Evolutionary conservation across 768 basidiomycete genomes (phyloP), one percentile per base, ranked within the genome.

Genomic region (Pulveroboletus ravenelii): DNA sequence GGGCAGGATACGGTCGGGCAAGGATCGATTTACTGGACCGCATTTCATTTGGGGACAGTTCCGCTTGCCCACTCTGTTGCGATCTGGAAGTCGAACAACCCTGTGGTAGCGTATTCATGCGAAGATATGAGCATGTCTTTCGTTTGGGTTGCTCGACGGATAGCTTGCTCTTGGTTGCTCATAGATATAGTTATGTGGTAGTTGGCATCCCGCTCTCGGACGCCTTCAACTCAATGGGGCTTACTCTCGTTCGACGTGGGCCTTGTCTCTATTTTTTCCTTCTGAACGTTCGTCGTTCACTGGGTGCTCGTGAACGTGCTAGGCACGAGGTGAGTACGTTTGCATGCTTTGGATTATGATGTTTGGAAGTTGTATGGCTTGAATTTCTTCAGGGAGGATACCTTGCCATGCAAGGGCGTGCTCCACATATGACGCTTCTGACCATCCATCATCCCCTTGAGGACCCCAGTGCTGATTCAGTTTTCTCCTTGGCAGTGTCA

Each of bases 321-420:
- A 14, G 37, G 9, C 50, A 20, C 13, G 15, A 48, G 53, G 66
- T 69, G 48, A 67, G 68, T 54, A 41, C n/a, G 6, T n/a, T 34
- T 23, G 12, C 12, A 18, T 52, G 36, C 50, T 58, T 59, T 51
- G 13, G 64, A 62, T 52, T 30, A 78, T 87, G 84, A 85, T 85
- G 82, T 62, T 70, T 67, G 52, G 64, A 64, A 69, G 66, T 65
- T 71, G 73, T 70, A 53, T 56, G 31, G 55, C 69, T 84, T 85
- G 88, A 89, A 89, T 90, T 90, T 90, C 88, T 90, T 90, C 88
- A 89, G 74, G 88, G 88, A 82, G 84, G 70, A 87, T 85, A 84
- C 82, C 80, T 73, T 50, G 62, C 58, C 56, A 47, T 53, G 51
- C 58, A 66, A 61, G 83, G 85, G 79, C 68, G 76, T 72, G 87